Evolutionary conservation across 768 basidiomycete species (phyloP).

Genomic region (Collybia nuda): DNA sequence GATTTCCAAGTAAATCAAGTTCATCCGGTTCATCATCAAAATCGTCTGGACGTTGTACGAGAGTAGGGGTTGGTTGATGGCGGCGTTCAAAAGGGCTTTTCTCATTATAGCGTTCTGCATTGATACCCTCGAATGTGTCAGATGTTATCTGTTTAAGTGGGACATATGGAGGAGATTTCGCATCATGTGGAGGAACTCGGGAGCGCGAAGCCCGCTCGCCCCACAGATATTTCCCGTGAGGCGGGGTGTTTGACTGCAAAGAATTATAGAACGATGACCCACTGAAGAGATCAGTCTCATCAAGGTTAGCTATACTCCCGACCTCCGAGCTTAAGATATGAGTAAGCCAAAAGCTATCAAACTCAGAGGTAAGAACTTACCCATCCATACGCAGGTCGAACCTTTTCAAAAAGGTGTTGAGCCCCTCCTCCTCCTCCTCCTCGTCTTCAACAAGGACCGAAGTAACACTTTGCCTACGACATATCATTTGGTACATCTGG

Average conservation of each 20-base stretch:
- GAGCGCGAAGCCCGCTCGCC: background rate
- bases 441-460: conserved; percentile 35
- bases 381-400: conserved; percentile 57
- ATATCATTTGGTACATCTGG: conserved; percentile 70
- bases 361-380: conserved; percentile 18
- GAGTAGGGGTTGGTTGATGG: no score
- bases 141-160: background rate
- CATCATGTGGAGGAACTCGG: conserved; percentile 4
- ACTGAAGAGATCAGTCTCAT: conserved; percentile 27
- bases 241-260: background rate
- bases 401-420: conserved; percentile 53
- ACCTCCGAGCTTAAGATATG: conserved; percentile 34
- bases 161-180: conserved; percentile 1
- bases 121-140: no score
- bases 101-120: no score
- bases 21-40: conserved; percentile 35
- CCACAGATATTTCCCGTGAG: background rate
- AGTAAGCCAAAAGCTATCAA: conserved; percentile 7
- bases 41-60: conserved; percentile 7
- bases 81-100: no score
- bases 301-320: conserved; percentile 38
- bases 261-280: background rate
- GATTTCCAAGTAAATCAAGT: conserved; percentile 37
- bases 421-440: conserved; percentile 37
- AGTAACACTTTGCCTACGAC: conserved; percentile 47